Evolutionary conservation across 148 eudicot species (phyloP).

Genomic region (Vaccinium macrocarpon): DNA sequence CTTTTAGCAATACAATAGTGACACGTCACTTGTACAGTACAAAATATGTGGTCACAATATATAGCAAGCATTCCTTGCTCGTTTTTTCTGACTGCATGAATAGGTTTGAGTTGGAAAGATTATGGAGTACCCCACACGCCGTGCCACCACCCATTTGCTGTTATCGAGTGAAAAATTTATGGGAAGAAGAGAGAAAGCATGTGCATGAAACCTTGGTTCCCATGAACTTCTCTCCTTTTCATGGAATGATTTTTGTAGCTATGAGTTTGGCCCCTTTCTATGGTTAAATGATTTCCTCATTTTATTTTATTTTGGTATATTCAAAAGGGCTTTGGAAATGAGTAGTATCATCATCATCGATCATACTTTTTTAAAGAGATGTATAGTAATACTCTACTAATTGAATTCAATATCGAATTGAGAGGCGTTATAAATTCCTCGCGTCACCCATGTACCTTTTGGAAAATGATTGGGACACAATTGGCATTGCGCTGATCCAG

Average conservation of each 20-base stretch:
- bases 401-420: not conserved
- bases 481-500: not conserved
- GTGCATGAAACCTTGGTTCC: slow-evolving; percentile 28
- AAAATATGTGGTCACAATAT: too few species aligned
- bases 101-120: slow-evolving; percentile 15
- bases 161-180: slow-evolving; percentile 9
- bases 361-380: not conserved
- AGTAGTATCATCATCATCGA: slow-evolving; percentile 13
- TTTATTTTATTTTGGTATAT: not conserved
- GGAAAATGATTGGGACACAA: not conserved
- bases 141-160: slow-evolving; percentile 11
- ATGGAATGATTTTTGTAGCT: slow-evolving; percentile 17
- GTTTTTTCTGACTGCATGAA: not conserved
- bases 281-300: not conserved
- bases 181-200: slow-evolving; percentile 30
- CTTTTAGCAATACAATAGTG: too few species aligned
- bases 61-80: too few species aligned
- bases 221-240: slow-evolving; percentile 24
- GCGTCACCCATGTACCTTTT: not conserved
- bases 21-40: too few species aligned
- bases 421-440: not conserved
- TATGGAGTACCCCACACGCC: slow-evolving; percentile 6
- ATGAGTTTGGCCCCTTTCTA: slow-evolving; percentile 20
- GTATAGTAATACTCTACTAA: not conserved
- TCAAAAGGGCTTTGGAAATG: slow-evolving; percentile 20